Conservation (phyloP, 2,329 filamentous ascomycete genomes). For the Escovopsis sp. region DNA sequence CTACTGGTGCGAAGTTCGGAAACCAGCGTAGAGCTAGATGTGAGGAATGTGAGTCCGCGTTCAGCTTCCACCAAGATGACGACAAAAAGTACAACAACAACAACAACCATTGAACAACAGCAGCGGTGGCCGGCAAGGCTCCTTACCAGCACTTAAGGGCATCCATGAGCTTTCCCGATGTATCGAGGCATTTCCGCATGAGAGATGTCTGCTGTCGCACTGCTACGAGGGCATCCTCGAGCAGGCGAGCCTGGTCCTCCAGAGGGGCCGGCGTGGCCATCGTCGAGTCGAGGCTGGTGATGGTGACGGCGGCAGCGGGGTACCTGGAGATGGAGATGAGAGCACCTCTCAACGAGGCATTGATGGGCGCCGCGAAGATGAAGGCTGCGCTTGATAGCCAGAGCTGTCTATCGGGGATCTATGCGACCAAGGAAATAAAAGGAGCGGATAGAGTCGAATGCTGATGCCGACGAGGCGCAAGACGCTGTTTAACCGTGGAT, state of each 20-base stretch:
- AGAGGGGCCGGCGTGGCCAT: conserved; percentile 45
- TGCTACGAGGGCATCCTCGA: conserved; percentile 91
- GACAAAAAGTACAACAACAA: no score
- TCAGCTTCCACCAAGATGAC: no score
- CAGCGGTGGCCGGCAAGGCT: background rate
- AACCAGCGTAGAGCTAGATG: conserved; percentile 75
- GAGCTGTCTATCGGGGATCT: background rate
- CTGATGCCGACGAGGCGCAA: conserved; percentile 3
- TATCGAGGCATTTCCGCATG: conserved; percentile 97
- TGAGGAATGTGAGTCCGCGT: background rate
- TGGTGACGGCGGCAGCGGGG: conserved; percentile 12
- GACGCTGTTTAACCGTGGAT: conserved; percentile 3
- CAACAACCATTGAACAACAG: no score
- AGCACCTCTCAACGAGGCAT: conserved; percentile 11
- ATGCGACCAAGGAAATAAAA: background rate
- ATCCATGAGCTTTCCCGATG: conserved; percentile 97
- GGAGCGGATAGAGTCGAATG: background rate
- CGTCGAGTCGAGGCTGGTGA: conserved; percentile 7
- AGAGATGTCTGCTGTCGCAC: conserved; percentile 93
- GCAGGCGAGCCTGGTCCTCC: conserved; percentile 77
- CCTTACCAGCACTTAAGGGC: conserved; percentile 97
- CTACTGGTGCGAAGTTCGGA: conserved; percentile 97
- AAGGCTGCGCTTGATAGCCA: conserved; percentile 5
- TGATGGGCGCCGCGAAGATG: conserved; percentile 8
- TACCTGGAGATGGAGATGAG: conserved; percentile 13